Percentiles rank a stretch among this genome's conserved stretches.
Conservation (phyloP, 2,329 filamentous ascomycete species). For the Lasiodiplodia sp. region DNA sequence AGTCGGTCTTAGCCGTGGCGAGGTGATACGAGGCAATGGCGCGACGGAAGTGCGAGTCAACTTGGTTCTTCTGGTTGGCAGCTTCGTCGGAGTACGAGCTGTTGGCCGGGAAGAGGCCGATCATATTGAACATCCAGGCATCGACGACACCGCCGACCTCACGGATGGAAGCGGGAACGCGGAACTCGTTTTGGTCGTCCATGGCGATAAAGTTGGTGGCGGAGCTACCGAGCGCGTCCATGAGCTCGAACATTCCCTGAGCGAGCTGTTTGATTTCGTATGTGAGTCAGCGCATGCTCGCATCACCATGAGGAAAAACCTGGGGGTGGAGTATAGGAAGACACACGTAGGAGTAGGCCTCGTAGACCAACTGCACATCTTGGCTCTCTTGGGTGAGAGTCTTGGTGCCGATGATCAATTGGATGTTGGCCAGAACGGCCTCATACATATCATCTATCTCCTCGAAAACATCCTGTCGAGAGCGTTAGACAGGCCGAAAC, state of each 20-base stretch:
- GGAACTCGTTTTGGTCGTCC: conserved; percentile 23
- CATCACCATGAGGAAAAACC: background rate
- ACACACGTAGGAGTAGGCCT: conserved; percentile 23
- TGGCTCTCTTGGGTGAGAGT: conserved; percentile 3
- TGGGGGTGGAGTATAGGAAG: background rate
- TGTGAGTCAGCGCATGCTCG: background rate
- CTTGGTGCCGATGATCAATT: background rate
- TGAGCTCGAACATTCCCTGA: conserved; percentile 25
- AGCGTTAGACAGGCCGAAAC: background rate
- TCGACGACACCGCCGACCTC: conserved; percentile 24
- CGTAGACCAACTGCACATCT: conserved; percentile 24
- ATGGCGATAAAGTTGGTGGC: conserved; percentile 10
- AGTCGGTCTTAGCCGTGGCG: conserved; percentile 13
- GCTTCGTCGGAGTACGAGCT: conserved; percentile 10
- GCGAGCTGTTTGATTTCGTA: conserved; percentile 4
- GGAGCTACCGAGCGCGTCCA: conserved; percentile 2
- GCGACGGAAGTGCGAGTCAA: conserved; percentile 24
- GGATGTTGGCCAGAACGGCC: conserved; percentile 13
- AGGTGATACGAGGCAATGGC: conserved; percentile 19
- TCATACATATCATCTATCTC: conserved; percentile 28
- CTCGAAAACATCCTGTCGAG: conserved; percentile 18
- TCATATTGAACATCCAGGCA: conserved; percentile 29
- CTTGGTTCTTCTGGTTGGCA: conserved; percentile 29
- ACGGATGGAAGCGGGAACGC: conserved; percentile 19
- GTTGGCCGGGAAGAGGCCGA: conserved; percentile 27